Evolutionary conservation across 176 grass and related monocot genomes (phyloP), one percentile per base, ranked within the genome.

Genomic region (Chrysopogon serrulatus): DNA sequence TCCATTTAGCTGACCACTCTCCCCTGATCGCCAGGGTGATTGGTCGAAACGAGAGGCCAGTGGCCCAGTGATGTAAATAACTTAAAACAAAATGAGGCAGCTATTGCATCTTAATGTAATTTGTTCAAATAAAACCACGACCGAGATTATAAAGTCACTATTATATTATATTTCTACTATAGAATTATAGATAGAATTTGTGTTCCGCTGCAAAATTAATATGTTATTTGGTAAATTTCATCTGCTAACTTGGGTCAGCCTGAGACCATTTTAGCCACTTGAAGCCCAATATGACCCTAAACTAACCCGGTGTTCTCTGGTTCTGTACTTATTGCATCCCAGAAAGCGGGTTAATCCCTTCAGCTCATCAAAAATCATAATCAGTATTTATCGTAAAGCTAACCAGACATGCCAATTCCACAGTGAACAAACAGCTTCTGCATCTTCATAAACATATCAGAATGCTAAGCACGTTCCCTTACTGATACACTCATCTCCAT

Each of bases 41-140:
- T 53, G 36, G 36, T 68, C 65, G 44, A 64, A 45, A 30, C 16
- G 30, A 14, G 73, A 47, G 34, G 39, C 57, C 40, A 42, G 6
- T 45, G 42, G 21, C 7, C 44, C 30, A n/a, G 13, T 59, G 24
- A 74, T 87, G 84, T 86, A 82, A 72, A 86, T 74, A 87, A 68
- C 26, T 69, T 49, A 7, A 26, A 79, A 74, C 13, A 75, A 87
- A 14, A 30, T n/a, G 61, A 18, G 6, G 6, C 5, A 53, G 36
- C 28, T 37, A 13, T 47, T 34, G 62, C 43, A 36, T 82, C 21
- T 14, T 9, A 21, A 0, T 35, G 26, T 78, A 42, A 70, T 15
- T 11, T 60, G 28, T 37, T 18, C 17, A 4, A 40, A 67, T n/a
- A 4, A 40, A 67, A 32, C 24, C 31, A 45, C 73, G 17, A n/a